Evolutionary conservation across 306 rosid species (phyloP).

Genomic region (Fragaria vesca): DNA sequence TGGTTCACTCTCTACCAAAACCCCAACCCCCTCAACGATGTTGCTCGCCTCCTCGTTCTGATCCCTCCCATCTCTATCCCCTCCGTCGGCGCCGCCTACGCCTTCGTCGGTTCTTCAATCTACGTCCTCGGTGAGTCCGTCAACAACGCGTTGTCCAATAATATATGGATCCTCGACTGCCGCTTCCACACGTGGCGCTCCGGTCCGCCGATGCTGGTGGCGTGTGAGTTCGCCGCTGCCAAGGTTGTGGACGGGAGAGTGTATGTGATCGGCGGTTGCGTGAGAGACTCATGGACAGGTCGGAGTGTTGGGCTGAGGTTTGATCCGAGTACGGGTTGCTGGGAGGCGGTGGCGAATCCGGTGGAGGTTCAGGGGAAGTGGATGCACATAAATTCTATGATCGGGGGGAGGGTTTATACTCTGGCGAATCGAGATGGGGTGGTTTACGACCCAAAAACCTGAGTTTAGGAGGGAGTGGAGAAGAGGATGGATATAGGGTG

Average conservation of each 20-base stretch:
- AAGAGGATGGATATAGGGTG: too few species aligned
- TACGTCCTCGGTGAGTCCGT: constrained; percentile 72
- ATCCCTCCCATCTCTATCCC: constrained; percentile 52
- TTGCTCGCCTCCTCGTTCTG: constrained; percentile 27
- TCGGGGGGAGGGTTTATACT: constrained; percentile 51
- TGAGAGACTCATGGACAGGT: constrained; percentile 41
- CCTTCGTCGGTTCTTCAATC: constrained; percentile 42
- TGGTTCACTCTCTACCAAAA: constrained; percentile 49
- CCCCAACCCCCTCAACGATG: neutral
- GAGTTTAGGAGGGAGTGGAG: too few species aligned
- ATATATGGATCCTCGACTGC: constrained; percentile 75
- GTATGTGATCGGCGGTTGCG: constrained; percentile 72
- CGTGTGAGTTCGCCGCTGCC: constrained; percentile 71
- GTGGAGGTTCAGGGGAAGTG: too few species aligned
- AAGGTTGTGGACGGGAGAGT: constrained; percentile 52
- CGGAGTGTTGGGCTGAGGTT: constrained; percentile 12
- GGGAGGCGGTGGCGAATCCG: too few species aligned
- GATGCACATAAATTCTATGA: constrained; percentile 28
- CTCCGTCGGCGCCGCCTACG: constrained; percentile 56
- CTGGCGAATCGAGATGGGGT: constrained; percentile 47
- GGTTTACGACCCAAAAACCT: too few species aligned
- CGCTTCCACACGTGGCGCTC: constrained; percentile 58
- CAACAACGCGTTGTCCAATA: constrained; percentile 51
- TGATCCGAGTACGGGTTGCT: too few species aligned
- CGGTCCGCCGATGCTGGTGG: constrained; percentile 59